Base-by-base conservation (phyloP, 139 green algal genomes). In the Zygnema cylindricum region DNA sequence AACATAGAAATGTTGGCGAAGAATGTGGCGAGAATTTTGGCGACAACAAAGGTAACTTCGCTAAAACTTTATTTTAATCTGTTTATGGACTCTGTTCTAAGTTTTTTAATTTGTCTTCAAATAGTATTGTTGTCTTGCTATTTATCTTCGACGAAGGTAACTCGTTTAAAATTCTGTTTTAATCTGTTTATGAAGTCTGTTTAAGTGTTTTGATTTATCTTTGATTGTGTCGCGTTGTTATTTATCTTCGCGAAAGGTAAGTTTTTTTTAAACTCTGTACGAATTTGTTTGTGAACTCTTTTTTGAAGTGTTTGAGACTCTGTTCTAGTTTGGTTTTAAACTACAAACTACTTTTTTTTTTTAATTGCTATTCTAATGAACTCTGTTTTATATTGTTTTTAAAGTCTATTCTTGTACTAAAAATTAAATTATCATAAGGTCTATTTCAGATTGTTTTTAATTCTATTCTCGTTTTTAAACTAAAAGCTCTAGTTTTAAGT, bases 1-100 rank as follows among this genome's bases (percentile, higher is more conserved):
- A 76, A 90, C 35, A 16, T 90, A 36, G 88, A 85, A 38, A 35
- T 90, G 43, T 41, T 90, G 42, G 85, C 85, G 0, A 90, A 76
- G 33, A 79, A 76, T 1, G 85, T 90, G 23, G 30, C 81, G 11
- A 76, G 76, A 38, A 75, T 73, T 23, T 69, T 90, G 7, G n/a
- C 76, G 3, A 32, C 49, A 77, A 36, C 39, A 36, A 89, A 89
- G 78, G 83, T 79, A 57, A 57, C 71, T 25, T 43, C 38, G 11
- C 57, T 73, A 73, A 30, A 73, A 39, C 57, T 30, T 57, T 49
- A 49, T 3, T 16, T 79, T 49, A 7, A 57, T 3, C 3, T 79
- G 38, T 49, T 3, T 3, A 11, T 79, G 71, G 16, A 25, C 39
- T 25, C 40, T 79, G 38, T 16, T 79, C 11, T 79, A 30, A 30